Conservation (phyloP, 306 rosid genomes). For the Fagus crenata region DNA sequence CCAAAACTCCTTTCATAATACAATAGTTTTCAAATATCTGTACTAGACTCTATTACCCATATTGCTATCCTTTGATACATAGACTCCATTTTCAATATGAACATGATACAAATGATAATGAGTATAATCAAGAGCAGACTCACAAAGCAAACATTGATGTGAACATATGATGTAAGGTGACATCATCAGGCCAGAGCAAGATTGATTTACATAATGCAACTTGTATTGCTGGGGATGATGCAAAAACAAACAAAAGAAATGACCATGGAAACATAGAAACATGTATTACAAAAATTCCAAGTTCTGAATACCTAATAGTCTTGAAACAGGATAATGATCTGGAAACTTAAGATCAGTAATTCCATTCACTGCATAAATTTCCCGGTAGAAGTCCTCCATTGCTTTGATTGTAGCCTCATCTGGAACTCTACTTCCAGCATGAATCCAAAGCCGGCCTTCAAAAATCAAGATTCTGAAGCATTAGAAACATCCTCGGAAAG, state of each 20-base stretch:
- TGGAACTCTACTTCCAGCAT: constrained; percentile 91
- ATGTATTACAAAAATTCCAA: not conserved
- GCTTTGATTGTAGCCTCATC: constrained; percentile 89
- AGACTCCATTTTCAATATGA: not conserved
- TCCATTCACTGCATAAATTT: constrained; percentile 79
- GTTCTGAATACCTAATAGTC: constrained; percentile 64
- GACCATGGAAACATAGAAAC: not conserved
- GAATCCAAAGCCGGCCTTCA: constrained; percentile 96
- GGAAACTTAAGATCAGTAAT: constrained; percentile 72
- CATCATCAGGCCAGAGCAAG: not conserved
- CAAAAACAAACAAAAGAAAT: not conserved
- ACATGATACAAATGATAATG: not conserved
- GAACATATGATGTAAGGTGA: not conserved
- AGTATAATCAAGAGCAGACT: not conserved
- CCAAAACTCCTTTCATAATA: not conserved
- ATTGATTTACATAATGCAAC: not conserved
- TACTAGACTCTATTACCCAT: not conserved
- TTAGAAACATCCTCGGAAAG: constrained; percentile 5
- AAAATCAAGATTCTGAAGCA: constrained; percentile 16
- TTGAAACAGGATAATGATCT: constrained; percentile 82
- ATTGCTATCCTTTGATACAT: not conserved
- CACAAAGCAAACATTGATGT: not conserved
- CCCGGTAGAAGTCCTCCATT: constrained; percentile 82
- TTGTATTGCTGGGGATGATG: not conserved
- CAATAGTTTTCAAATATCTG: not conserved